phyloP scores from a whole-genome alignment of 2,329 filamentous ascomycete genomes.

The Monosporascus sp. region DNA sequence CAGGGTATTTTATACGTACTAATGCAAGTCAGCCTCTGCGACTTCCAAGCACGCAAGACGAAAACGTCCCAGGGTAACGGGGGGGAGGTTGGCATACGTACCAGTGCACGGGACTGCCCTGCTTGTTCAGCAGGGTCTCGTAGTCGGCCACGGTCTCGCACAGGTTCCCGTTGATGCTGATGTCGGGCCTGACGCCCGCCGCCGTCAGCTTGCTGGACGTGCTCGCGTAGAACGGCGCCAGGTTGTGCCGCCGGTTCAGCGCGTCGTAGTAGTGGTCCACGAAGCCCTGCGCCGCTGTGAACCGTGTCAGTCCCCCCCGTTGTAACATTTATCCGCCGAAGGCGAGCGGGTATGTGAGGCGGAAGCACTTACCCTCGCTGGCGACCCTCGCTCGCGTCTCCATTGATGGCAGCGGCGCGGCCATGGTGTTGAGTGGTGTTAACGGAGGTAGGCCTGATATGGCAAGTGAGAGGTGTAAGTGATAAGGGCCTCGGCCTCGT shows the following conservation, averaged over 20 bases:
- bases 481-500: neutral
- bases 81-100: neutral
- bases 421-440: conserved; percentile 9
- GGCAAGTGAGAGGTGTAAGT: neutral
- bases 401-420: conserved; percentile 9
- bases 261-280: conserved; percentile 69
- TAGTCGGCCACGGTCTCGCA: conserved; percentile 59
- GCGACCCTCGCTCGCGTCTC: conserved; percentile 29
- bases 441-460: neutral
- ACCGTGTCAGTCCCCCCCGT: neutral
- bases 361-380: conserved; percentile 25
- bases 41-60: too few species aligned
- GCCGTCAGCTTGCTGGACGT: conserved; percentile 44
- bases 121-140: conserved; percentile 60
- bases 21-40: too few species aligned
- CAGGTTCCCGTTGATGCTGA: conserved; percentile 73
- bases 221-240: conserved; percentile 67
- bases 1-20: too few species aligned
- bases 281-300: conserved; percentile 63
- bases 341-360: neutral
- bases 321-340: neutral
- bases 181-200: conserved; percentile 54
- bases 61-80: neutral
- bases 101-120: conserved; percentile 27
- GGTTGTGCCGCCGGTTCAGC: conserved; percentile 55